These are phyloP conservation scores for Cyberlindnera bimundalis DNA, from an alignment of 805 yeast genomes.

Conservation along the genomic window DNA sequence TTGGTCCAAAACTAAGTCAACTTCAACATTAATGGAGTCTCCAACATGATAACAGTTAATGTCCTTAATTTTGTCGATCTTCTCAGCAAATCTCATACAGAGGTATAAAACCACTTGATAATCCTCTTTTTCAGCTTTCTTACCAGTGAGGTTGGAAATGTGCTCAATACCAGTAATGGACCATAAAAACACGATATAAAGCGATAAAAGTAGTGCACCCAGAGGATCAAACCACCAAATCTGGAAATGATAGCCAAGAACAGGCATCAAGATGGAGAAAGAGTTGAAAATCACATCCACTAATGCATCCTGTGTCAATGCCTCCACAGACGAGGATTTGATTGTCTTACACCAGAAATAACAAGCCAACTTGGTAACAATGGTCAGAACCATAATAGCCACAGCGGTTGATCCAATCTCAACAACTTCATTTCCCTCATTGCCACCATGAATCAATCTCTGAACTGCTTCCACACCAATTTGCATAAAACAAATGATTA, in stretches of 20 bases:
- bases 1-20: slow-evolving; percentile 60
- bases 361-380: slow-evolving; percentile 55
- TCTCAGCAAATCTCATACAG: slow-evolving; percentile 65
- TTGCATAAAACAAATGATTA: slow-evolving; percentile 67
- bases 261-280: slow-evolving; percentile 69
- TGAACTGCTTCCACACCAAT: slow-evolving; percentile 63
- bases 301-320: slow-evolving; percentile 77
- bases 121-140: slow-evolving; percentile 59
- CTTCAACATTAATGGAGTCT: slow-evolving; percentile 71
- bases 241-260: slow-evolving; percentile 47
- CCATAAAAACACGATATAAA: slow-evolving; percentile 67
- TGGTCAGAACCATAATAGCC: slow-evolving; percentile 60
- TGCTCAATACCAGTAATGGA: slow-evolving; percentile 62
- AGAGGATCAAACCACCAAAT: slow-evolving; percentile 73
- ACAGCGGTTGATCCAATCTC: slow-evolving; percentile 48
- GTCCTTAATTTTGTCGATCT: slow-evolving; percentile 60
- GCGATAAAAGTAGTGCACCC: slow-evolving; percentile 64
- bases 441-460: slow-evolving; percentile 37
- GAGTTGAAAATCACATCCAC: slow-evolving; percentile 74
- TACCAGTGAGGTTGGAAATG: slow-evolving; percentile 71
- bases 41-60: slow-evolving; percentile 77
- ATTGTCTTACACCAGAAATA: slow-evolving; percentile 61
- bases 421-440: slow-evolving; percentile 34
- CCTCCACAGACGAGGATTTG: slow-evolving; percentile 66
- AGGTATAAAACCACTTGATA: slow-evolving; percentile 65